Percentiles rank a stretch among this genome's conserved stretches.
Evolutionary conservation across 129 eudicot species (phyloP).

Genomic region (Apium graveolens): DNA sequence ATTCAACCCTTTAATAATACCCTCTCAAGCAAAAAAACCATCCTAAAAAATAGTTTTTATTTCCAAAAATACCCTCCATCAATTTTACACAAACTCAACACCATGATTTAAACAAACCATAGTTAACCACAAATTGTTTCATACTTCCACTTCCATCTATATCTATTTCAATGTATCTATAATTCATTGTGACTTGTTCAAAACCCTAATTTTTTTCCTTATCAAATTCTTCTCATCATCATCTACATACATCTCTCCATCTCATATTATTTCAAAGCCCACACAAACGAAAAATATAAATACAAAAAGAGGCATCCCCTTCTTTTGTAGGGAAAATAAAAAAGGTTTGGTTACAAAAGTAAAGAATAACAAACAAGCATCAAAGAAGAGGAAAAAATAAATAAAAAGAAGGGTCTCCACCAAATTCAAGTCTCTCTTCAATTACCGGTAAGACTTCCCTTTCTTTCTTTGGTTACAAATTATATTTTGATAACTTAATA

Average conservation of each 20-base stretch:
- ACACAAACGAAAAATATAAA: not conserved
- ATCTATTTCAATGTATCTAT: not conserved
- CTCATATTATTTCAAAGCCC: constrained; percentile 1
- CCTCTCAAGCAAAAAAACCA: too few relatives aligned
- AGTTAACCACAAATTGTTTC: not conserved
- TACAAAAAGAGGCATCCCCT: not conserved
- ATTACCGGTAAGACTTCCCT: constrained; percentile 33
- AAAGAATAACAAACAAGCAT: constrained; percentile 21
- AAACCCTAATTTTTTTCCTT: not conserved
- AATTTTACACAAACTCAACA: not conserved
- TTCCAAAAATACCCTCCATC: not conserved
- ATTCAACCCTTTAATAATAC: too few relatives aligned
- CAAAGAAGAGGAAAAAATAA: constrained; percentile 17
- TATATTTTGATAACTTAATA: not conserved
- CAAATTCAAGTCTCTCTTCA: constrained; percentile 8
- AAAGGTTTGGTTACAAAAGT: not conserved
- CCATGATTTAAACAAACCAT: not conserved
- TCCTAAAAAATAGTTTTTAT: not conserved
- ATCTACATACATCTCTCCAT: not conserved
- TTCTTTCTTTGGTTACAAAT: not conserved
- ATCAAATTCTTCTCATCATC: not conserved
- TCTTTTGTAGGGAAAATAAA: not conserved
- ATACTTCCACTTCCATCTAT: not conserved
- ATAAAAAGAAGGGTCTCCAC: constrained; percentile 7
- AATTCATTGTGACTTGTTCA: not conserved